These are phyloP conservation scores for Xylaria sp. DNA, from an alignment of 2,329 filamentous ascomycete species.

Conservation along the genomic window DNA sequence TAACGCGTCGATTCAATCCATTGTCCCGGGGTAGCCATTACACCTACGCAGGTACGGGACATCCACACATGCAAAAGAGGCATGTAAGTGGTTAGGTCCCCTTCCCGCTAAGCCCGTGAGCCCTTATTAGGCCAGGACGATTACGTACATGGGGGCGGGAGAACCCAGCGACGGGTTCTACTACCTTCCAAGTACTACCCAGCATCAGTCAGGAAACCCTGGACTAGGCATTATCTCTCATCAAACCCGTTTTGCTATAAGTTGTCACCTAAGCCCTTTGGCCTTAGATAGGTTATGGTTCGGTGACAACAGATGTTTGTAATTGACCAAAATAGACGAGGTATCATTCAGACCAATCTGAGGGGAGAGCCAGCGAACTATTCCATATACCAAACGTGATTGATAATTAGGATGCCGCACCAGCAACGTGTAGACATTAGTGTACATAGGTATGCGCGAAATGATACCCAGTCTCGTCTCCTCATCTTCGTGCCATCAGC, in stretches of 20 bases:
- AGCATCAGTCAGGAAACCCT: too few species aligned
- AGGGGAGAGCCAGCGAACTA: not conserved
- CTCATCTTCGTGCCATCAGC: not conserved
- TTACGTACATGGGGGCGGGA: not conserved
- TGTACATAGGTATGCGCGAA: constrained; percentile 8
- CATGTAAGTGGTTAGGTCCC: not conserved
- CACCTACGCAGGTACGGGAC: not conserved
- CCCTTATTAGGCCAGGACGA: not conserved
- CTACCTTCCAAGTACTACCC: not conserved
- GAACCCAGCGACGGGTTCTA: not conserved
- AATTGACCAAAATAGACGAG: too few species aligned
- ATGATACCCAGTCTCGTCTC: constrained; percentile 1
- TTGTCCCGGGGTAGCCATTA: not conserved
- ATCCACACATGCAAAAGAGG: not conserved
- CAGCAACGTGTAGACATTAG: constrained; percentile 8
- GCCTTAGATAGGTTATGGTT: too few species aligned
- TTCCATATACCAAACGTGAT: not conserved
- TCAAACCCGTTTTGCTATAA: too few species aligned
- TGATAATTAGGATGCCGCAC: not conserved
- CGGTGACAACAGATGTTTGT: too few species aligned
- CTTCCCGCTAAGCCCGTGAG: not conserved
- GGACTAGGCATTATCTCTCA: too few species aligned
- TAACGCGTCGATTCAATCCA: not conserved
- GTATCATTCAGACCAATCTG: not conserved
- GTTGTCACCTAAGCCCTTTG: too few species aligned